phyloP scores from a whole-genome alignment of 2,329 filamentous ascomycete species.

The Aspergillus sojae region DNA sequence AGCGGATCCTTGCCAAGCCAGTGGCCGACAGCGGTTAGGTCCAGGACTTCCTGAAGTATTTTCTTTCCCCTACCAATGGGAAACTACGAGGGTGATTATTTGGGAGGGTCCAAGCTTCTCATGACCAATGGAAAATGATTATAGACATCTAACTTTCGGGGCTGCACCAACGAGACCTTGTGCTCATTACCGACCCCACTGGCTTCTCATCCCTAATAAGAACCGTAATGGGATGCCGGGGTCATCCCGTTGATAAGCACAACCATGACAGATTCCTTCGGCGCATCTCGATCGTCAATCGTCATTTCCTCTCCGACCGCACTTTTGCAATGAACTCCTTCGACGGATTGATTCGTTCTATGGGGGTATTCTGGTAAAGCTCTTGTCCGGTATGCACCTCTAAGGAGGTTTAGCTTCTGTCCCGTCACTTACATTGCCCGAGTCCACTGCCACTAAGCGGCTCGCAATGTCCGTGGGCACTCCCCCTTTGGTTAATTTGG shows the following conservation, averaged over 20 bases:
- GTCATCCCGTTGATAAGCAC: conserved; percentile 9
- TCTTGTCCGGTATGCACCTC: conserved; percentile 15
- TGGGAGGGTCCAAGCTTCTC: conserved; percentile 7
- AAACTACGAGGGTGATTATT: background rate
- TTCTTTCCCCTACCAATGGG: conserved; percentile 13
- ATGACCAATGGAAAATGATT: conserved; percentile 7
- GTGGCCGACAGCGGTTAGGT: background rate
- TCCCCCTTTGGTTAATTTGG: conserved; percentile 18
- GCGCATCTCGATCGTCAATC: background rate
- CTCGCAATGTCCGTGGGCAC: conserved; percentile 23
- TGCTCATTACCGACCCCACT: conserved; percentile 13
- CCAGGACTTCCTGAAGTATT: background rate
- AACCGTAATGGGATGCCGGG: conserved; percentile 3
- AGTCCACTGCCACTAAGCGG: conserved; percentile 1
- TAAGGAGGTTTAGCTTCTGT: conserved; percentile 13
- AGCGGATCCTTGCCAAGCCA: conserved; percentile 20
- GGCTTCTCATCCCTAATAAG: conserved; percentile 12
- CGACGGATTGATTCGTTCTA: conserved; percentile 5
- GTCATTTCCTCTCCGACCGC: background rate
- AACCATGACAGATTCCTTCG: background rate
- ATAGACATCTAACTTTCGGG: conserved; percentile 17
- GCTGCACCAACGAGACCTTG: conserved; percentile 15
- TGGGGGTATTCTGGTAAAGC: conserved; percentile 14
- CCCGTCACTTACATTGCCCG: conserved; percentile 12
- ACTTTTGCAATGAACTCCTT: conserved; percentile 13